Base-by-base conservation (phyloP, 345 rosid species). In the Chamaenerion angustifolium region DNA sequence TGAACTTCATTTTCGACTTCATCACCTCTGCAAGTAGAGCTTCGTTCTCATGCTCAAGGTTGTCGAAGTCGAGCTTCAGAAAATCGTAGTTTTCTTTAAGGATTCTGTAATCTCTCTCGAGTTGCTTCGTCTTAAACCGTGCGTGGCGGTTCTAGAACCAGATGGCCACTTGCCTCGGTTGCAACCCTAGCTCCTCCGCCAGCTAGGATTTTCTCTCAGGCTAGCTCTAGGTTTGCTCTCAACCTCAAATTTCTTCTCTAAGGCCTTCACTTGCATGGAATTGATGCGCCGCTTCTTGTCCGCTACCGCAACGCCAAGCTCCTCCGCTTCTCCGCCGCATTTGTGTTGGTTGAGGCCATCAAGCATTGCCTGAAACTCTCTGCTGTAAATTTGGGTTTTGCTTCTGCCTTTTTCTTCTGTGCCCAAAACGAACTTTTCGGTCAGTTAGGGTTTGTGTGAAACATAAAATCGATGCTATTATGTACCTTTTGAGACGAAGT, bases 81-180 rank as follows among this genome's bases (percentile, higher is more conserved):
- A 47, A 66, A 18, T 69, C 62, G 61, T 79, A 83, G 71, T 69
- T 69, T 54, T 78, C 66, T 56, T 64, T 68, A 12, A 88, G 71
- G 17, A 76, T 25, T 60, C 54, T 64, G 59, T 61, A 88, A 45
- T 88, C 90, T 46, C 66, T 48, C 63, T 88, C 94, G 0, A 88
- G 76, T 63, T 79, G 90, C 85, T 88, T 88, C 0, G 90, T 76
- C 69, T 81, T 88, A 79, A 83, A 83, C 54, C 94, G 66, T 46
- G 90, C 96, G 52, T 94, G 68, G 74, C 81, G 79, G 63, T 88
- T 88, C 68, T 88, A 90, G 54, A 83, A 88, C 96, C 94, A 88
- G 31, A 88, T 83, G 0, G 94, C 90, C 3, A 88, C 96, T 74
- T 88, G 96, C 6, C 94, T 64, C 0, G 90, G 96, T 49, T 88